Evolutionary conservation across 768 basidiomycete species (phyloP).

Genomic region (Collybia sordida): DNA sequence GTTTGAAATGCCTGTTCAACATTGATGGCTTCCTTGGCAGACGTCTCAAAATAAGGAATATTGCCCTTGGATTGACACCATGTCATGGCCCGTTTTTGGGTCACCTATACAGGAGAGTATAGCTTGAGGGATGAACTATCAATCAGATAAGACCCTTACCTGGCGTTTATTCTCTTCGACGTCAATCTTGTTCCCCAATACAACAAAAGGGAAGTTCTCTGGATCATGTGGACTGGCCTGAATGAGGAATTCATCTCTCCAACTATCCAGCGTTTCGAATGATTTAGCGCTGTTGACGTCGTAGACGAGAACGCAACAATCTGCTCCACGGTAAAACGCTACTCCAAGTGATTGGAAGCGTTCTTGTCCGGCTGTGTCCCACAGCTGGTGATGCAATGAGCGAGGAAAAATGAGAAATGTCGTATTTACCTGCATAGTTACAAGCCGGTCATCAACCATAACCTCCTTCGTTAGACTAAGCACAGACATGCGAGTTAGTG

Average conservation of each 20-base stretch:
- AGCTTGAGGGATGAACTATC: constrained; percentile 7
- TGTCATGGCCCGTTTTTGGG: constrained; percentile 99
- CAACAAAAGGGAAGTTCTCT: constrained; percentile 99
- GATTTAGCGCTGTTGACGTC: constrained; percentile 99
- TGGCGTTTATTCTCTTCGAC: constrained; percentile 98
- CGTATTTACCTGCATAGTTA: constrained; percentile 90
- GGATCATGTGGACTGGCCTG: constrained; percentile 98
- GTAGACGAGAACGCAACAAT: constrained; percentile 98
- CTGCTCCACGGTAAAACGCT: constrained; percentile 98
- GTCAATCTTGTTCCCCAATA: constrained; percentile 99
- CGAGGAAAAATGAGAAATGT: constrained; percentile 4
- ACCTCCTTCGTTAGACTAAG: constrained; percentile 94
- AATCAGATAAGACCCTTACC: constrained; percentile 42
- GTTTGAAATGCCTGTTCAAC: constrained; percentile 99
- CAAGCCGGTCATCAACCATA: constrained; percentile 96
- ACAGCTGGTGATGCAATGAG: constrained; percentile 55
- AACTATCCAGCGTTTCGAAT: constrained; percentile 97
- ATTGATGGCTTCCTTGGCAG: constrained; percentile 99
- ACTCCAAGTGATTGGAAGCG: constrained; percentile 99
- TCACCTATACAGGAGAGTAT: constrained; percentile 58
- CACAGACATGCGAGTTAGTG: constrained; percentile 18
- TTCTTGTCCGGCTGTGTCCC: constrained; percentile 99
- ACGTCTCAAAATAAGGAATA: constrained; percentile 99
- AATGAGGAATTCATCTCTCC: constrained; percentile 99
- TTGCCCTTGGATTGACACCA: constrained; percentile 99